phyloP scores from a whole-genome alignment of 73 alveolate species.

The Blepharisma stoltei region DNA sequence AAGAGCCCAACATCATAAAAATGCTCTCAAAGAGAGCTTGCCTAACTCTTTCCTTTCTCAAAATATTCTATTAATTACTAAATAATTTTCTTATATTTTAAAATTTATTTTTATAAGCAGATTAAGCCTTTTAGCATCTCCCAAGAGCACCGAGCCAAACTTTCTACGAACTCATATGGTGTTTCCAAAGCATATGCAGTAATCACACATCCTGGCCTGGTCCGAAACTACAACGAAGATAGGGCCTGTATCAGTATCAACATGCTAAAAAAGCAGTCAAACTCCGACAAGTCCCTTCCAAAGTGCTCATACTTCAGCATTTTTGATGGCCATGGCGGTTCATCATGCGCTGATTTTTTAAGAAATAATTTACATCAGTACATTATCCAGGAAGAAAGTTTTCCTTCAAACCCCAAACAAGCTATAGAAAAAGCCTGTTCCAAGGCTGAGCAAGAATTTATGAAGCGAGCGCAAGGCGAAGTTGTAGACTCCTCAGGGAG shows the following conservation, averaged over 20 bases:
- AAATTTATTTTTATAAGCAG: too few relatives aligned
- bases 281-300: slow-evolving; percentile 64
- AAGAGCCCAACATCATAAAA: too few relatives aligned
- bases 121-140: too few relatives aligned
- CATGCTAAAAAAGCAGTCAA: slow-evolving; percentile 66
- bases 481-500: slow-evolving; percentile 56
- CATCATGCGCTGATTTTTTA: slow-evolving; percentile 64
- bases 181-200: slow-evolving; percentile 80
- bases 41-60: too few relatives aligned
- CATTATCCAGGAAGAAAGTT: slow-evolving; percentile 38
- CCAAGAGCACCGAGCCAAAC: too few relatives aligned
- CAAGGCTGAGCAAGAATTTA: slow-evolving; percentile 57
- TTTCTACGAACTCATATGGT: slow-evolving; percentile 43
- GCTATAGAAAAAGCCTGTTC: slow-evolving; percentile 50
- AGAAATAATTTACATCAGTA: slow-evolving; percentile 67
- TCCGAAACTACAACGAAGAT: slow-evolving; percentile 87
- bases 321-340: slow-evolving; percentile 89
- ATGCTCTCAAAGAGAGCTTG: too few relatives aligned
- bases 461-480: slow-evolving; percentile 31
- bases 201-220: slow-evolving; percentile 69
- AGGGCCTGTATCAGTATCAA: slow-evolving; percentile 78
- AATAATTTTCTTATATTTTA: too few relatives aligned
- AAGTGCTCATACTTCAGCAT: slow-evolving; percentile 70
- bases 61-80: too few relatives aligned
- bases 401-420: slow-evolving; percentile 69